Conservation (phyloP, 805 yeast species). For the Vanderwaltozyma tropicalis region DNA sequence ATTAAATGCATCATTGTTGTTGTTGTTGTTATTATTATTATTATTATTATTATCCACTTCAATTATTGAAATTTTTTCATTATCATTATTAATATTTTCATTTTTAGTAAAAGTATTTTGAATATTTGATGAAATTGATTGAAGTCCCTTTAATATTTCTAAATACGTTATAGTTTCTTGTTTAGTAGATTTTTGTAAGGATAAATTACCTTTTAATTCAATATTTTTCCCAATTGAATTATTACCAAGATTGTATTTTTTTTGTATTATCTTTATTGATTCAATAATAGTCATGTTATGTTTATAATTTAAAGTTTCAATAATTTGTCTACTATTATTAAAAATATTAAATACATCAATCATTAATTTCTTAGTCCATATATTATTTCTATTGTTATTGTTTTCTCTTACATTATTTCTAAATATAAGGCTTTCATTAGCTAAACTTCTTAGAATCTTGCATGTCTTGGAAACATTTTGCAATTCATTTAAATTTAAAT, state of each 20-base stretch:
- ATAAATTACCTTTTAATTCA: too few species aligned
- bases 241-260: constrained; percentile 9
- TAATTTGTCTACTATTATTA: constrained; percentile 9
- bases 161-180: neutral
- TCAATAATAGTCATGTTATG: constrained; percentile 11
- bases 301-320: constrained; percentile 5
- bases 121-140: neutral
- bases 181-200: too few species aligned
- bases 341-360: constrained; percentile 15
- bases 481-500: constrained; percentile 16
- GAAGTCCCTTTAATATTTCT: neutral
- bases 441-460: constrained; percentile 14
- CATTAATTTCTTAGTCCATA: constrained; percentile 15
- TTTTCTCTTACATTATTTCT: constrained; percentile 8
- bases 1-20: neutral
- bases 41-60: too few species aligned
- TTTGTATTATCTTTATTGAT: constrained; percentile 10
- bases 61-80: neutral
- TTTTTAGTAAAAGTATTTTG: neutral
- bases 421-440: constrained; percentile 17
- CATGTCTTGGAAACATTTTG: constrained; percentile 15
- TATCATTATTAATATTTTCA: neutral
- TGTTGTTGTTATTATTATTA: neutral
- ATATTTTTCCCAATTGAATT: constrained; percentile 2
- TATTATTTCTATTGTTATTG: constrained; percentile 5